These are phyloP conservation scores for Trichoderma semiorbis DNA, from an alignment of 2,329 filamentous ascomycete species.

Conservation along the genomic window DNA sequence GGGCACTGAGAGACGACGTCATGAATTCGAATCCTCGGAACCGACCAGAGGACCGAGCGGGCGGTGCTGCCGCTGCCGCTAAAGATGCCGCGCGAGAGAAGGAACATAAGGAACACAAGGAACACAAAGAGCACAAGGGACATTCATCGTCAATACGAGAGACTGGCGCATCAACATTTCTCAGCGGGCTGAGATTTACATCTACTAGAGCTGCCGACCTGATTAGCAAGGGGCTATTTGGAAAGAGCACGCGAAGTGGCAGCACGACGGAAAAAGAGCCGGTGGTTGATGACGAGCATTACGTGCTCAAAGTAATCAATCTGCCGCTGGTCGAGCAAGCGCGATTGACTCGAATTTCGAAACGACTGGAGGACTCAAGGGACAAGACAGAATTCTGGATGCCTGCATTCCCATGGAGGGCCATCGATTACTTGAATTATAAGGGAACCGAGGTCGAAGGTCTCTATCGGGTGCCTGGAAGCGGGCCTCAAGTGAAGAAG, in stretches of 20 bases:
- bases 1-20: constrained; percentile 64
- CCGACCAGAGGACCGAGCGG: constrained; percentile 66
- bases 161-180: constrained; percentile 60
- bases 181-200: constrained; percentile 70
- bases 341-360: constrained; percentile 85
- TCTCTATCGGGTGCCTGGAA: constrained; percentile 87
- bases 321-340: constrained; percentile 84
- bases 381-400: constrained; percentile 99
- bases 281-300: constrained; percentile 74
- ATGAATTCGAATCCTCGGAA: constrained; percentile 64
- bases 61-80: constrained; percentile 34
- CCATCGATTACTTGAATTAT: constrained; percentile 94
- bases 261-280: constrained; percentile 64
- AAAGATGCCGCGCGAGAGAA: constrained; percentile 46
- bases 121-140: constrained; percentile 38
- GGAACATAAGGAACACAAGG: constrained; percentile 34
- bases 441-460: constrained; percentile 93
- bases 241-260: constrained; percentile 70
- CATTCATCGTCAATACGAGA: constrained; percentile 57
- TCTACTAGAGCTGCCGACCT: constrained; percentile 75
- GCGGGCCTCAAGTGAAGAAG: constrained; percentile 83
- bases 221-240: constrained; percentile 78
- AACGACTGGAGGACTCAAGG: constrained; percentile 77
- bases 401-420: constrained; percentile 91
- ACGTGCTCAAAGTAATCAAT: constrained; percentile 81